Evolutionary conservation across 306 rosid genomes (phyloP).

Genomic region (Styphnolobium japonicum): DNA sequence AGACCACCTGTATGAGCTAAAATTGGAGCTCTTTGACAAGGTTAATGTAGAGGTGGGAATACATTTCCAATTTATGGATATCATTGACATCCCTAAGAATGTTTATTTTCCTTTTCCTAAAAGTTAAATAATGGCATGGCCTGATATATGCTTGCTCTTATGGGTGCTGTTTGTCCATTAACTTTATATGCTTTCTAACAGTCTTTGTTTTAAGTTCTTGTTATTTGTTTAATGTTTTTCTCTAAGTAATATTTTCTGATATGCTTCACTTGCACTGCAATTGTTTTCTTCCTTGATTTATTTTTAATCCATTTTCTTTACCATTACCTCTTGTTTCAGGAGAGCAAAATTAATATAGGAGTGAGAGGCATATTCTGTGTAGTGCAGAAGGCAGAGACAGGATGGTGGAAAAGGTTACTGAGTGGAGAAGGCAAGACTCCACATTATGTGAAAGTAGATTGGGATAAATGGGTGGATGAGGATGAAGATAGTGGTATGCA

Average conservation of each 20-base stretch:
- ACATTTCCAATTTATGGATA: neutral
- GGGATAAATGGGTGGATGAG: constrained; percentile 89
- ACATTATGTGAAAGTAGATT: constrained; percentile 69
- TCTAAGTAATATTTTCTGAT: neutral
- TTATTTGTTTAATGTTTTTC: neutral
- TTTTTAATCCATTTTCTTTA: neutral
- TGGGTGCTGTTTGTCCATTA: neutral
- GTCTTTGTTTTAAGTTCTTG: neutral
- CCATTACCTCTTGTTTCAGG: constrained; percentile 30
- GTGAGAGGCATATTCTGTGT: constrained; percentile 65
- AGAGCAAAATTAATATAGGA: constrained; percentile 76
- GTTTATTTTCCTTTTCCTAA: neutral
- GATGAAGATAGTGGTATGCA: constrained; percentile 55
- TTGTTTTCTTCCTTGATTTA: neutral
- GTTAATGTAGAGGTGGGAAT: constrained; percentile 79
- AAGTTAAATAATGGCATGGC: neutral
- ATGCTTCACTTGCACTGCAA: neutral
- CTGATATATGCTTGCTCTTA: neutral
- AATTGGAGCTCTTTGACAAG: constrained; percentile 85
- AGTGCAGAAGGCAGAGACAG: constrained; percentile 64
- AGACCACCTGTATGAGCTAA: constrained; percentile 63
- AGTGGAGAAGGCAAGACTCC: constrained; percentile 67
- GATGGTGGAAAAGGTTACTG: constrained; percentile 69
- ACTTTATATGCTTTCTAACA: neutral
- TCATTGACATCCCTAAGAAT: neutral